Base-by-base conservation (phyloP, 257 asterid genomes). In the Solanum rostratum region DNA sequence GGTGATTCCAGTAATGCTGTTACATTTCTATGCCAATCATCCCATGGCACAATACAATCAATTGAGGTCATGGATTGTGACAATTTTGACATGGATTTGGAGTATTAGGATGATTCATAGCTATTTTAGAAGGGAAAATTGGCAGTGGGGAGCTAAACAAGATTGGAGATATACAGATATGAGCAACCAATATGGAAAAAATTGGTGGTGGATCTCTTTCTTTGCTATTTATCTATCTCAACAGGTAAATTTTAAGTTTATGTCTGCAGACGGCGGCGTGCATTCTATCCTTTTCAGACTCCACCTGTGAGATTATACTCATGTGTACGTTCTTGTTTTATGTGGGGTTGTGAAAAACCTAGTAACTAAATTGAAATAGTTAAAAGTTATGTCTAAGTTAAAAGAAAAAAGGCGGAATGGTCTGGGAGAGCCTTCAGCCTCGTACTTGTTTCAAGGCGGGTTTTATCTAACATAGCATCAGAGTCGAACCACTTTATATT, bases 131-230 rank as follows among this genome's bases (percentile, higher is more conserved):
- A 95, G 99, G 7, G 98, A 96, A 74, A 89, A 89, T 50, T 95
- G 99, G 98, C 97, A 93, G 84, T 96, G 94, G 97, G 98, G 98
- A 39, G 94, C 88, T 22, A 91, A 95, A 55, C 98, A 96, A 87
- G 99, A 95, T 84, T 96, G 98, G 99, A 91, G 99, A 71, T 95
- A 92, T 53, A 88, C 86, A 33, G 98, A 95, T 87, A 83, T 96
- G 97, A 87, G 90, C 54, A 85, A 52, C 6, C 93, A 93, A 84
- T 95, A 93, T 39, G 98, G 98, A n/a, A 79, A 88, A 19, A 86
- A 88, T 71, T 96, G 98, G 98, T 96, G 98, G 98, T 96, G 99
- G 99, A 68, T 92, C 54, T 96, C 99, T 29, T 91, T 96, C 89
- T 96, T 96, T 73, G 92, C 97, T 19, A 87, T 96, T 83, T 96